Percentiles rank a stretch among this genome's conserved stretches.
Conservation (phyloP, 2,329 filamentous ascomycete species). For the Microdochium nivale region DNA sequence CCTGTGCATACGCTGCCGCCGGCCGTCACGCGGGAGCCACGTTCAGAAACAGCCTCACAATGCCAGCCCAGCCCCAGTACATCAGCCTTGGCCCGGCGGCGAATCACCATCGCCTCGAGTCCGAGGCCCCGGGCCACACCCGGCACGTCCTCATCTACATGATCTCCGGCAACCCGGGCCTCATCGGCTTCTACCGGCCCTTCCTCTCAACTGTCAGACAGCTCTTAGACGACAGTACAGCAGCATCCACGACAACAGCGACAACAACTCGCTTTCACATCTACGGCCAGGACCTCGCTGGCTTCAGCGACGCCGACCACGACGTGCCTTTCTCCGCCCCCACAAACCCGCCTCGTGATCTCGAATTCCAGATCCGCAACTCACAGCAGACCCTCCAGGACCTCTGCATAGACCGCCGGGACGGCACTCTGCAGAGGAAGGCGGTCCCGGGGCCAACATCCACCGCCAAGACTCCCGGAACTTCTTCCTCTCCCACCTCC, state of each 20-base stretch:
- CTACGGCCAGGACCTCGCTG: conserved; percentile 47
- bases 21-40: no score
- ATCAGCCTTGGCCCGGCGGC: background rate
- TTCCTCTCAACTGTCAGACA: conserved; percentile 53
- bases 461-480: no score
- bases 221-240: conserved; percentile 32
- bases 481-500: no score
- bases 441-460: no score
- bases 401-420: conserved; percentile 12
- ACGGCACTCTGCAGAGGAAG: conserved; percentile 2
- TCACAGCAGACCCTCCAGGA: conserved; percentile 28
- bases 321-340: conserved; percentile 28
- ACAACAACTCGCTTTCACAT: conserved; percentile 38
- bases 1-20: background rate
- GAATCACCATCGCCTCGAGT: background rate
- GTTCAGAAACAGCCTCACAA: conserved; percentile 7
- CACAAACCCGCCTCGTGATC: conserved; percentile 33
- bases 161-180: conserved; percentile 68
- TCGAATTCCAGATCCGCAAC: conserved; percentile 44
- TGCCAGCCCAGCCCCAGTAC: conserved; percentile 8
- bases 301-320: conserved; percentile 47
- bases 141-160: conserved; percentile 53
- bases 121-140: background rate
- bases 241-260: conserved; percentile 9
- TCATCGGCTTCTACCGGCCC: conserved; percentile 63